phyloP scores from a whole-genome alignment of 805 yeast genomes.

The Hanseniaspora thailandica region DNA sequence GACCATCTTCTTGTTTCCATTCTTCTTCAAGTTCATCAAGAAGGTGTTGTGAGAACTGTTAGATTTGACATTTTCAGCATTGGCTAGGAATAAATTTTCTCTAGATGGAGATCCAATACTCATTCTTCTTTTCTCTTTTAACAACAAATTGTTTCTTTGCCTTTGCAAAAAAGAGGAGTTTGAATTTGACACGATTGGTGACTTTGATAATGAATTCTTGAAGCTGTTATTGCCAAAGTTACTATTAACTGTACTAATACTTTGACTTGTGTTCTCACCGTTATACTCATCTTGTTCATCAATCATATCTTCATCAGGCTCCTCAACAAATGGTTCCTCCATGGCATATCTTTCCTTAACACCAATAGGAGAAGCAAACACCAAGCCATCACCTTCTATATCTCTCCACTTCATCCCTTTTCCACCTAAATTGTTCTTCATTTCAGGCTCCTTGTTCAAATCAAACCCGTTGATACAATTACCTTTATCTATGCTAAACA shows the following conservation, averaged over 20 bases:
- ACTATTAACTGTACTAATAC: background rate
- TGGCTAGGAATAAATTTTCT: background rate
- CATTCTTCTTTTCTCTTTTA: background rate
- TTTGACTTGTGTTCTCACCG: background rate
- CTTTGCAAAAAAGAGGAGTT: background rate
- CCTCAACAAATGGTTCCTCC: background rate
- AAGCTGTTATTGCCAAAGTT: background rate
- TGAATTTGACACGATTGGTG: background rate
- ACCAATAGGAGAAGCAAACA: conserved; percentile 18
- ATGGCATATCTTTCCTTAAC: background rate
- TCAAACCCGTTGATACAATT: conserved; percentile 28
- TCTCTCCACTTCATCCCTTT: conserved; percentile 28
- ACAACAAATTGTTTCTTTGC: conserved; percentile 1
- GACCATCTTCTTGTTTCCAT: background rate
- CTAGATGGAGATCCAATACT: background rate
- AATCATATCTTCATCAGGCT: background rate
- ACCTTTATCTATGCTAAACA: conserved; percentile 28
- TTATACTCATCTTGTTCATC: background rate
- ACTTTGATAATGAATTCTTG: background rate
- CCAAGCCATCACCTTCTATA: conserved; percentile 28
- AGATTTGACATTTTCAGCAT: background rate
- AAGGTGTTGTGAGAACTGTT: conserved; percentile 10
- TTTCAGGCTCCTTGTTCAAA: conserved; percentile 25
- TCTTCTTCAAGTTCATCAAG: conserved; percentile 4
- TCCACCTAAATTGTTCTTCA: conserved; percentile 24